phyloP scores from a whole-genome alignment of 2,329 filamentous ascomycete genomes.

The Sarocladiaceae sp. region DNA sequence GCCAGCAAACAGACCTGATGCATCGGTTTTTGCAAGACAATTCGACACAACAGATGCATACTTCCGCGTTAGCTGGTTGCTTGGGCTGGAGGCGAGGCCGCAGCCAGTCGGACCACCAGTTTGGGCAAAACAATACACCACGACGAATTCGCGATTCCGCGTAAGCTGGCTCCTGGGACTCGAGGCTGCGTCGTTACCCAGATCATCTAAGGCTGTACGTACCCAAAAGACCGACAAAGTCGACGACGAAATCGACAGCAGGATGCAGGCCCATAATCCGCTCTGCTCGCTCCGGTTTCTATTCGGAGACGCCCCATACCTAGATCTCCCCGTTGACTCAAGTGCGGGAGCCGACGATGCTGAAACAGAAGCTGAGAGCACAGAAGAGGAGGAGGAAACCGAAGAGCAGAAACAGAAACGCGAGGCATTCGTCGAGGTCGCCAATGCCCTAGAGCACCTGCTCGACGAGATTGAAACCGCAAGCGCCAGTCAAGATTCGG shows the following conservation, averaged over 20 bases:
- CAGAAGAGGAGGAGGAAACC: constrained; percentile 10
- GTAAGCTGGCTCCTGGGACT: constrained; percentile 12
- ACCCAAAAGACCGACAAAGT: background rate
- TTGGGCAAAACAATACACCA: constrained; percentile 9
- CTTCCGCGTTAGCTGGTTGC: constrained; percentile 24
- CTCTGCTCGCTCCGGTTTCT: background rate
- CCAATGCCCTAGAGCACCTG: constrained; percentile 21
- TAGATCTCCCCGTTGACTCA: constrained; percentile 15
- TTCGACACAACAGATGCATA: constrained; percentile 22
- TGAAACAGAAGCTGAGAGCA: background rate
- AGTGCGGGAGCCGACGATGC: constrained; percentile 11
- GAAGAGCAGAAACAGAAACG: background rate
- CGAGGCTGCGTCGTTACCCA: background rate
- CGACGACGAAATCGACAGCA: background rate
- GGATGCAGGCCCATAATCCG: background rate
- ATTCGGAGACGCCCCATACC: background rate
- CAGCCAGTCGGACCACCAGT: background rate
- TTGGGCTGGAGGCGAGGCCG: constrained; percentile 18
- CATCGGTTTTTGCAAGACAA: constrained; percentile 18
- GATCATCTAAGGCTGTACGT: background rate
- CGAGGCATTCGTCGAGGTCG: constrained; percentile 21
- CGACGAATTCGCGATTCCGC: constrained; percentile 3
- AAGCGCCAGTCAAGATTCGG: constrained; percentile 13
- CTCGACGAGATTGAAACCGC: constrained; percentile 22
- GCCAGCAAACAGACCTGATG: constrained; percentile 16